These are phyloP conservation scores for Boeremia lycopersici DNA, from an alignment of 2,329 filamentous ascomycete genomes.

Conservation along the genomic window DNA sequence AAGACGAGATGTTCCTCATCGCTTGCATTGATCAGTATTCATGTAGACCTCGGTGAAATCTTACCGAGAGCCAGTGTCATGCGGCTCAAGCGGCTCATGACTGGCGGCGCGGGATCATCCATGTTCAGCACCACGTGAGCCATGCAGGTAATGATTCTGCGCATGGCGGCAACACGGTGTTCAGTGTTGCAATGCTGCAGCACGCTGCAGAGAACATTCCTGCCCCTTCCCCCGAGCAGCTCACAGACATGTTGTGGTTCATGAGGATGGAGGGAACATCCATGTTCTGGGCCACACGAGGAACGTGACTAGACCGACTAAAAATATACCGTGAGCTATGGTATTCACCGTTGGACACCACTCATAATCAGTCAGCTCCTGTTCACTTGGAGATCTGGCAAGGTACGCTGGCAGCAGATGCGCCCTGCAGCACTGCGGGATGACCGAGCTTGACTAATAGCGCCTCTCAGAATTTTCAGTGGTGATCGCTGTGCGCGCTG, in stretches of 20 bases:
- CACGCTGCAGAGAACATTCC: not conserved
- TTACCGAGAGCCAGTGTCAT: not conserved
- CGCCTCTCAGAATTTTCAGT: slow-evolving; percentile 13
- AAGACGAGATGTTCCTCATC: not conserved
- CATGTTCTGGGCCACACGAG: slow-evolving; percentile 32
- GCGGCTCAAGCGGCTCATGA: slow-evolving; percentile 14
- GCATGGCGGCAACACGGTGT: slow-evolving; percentile 7
- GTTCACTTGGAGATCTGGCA: slow-evolving; percentile 4
- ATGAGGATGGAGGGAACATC: not conserved
- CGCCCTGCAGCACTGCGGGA: slow-evolving; percentile 10
- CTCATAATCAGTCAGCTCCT: slow-evolving; percentile 11
- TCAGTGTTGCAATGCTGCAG: slow-evolving; percentile 2
- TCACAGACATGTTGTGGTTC: slow-evolving; percentile 3
- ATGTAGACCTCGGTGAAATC: slow-evolving; percentile 9
- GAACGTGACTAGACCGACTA: slow-evolving; percentile 19
- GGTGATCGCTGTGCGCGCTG: slow-evolving; percentile 10
- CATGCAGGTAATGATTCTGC: slow-evolving; percentile 18
- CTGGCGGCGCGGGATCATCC: slow-evolving; percentile 12
- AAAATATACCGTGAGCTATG: slow-evolving; percentile 20
- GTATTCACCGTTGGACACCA: slow-evolving; percentile 2
- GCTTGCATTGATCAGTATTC: not conserved
- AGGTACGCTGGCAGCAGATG: not conserved
- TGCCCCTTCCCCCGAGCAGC: not conserved
- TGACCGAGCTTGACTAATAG: slow-evolving; percentile 17
- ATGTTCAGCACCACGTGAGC: slow-evolving; percentile 10